phyloP scores from a whole-genome alignment of 371 early-diverging fungal genomes.

The Syncephalastrum monosporum region DNA sequence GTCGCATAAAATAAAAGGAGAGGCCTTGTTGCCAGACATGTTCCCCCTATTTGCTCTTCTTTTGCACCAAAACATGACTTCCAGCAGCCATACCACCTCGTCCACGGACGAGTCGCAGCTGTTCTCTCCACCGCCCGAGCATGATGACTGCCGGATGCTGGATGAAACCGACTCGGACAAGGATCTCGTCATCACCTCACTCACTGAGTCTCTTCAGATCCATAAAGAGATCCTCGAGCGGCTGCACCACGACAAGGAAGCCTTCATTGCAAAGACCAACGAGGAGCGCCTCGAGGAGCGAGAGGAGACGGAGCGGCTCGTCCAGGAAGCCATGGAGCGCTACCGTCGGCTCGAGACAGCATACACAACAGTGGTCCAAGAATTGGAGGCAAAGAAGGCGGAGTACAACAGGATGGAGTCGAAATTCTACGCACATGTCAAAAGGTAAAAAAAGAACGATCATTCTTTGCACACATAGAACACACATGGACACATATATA shows the following conservation, averaged over 20 bases:
- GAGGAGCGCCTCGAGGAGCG: slow-evolving; percentile 26
- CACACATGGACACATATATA: too few relatives aligned
- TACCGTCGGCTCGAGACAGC: slow-evolving; percentile 24
- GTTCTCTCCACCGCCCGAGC: too few relatives aligned
- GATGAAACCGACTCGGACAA: slow-evolving; percentile 34
- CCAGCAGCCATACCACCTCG: neutral
- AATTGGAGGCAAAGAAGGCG: slow-evolving; percentile 35
- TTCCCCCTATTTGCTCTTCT: neutral
- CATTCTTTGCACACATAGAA: too few relatives aligned
- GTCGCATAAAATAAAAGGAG: neutral
- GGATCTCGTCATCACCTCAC: slow-evolving; percentile 37
- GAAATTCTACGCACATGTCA: slow-evolving; percentile 42
- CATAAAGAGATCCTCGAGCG: slow-evolving; percentile 44
- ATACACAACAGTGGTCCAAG: slow-evolving; percentile 17
- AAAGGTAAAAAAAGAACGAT: slow-evolving; percentile 5
- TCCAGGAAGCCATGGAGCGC: slow-evolving; percentile 21
- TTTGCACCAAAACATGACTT: neutral
- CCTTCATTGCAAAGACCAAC: slow-evolving; percentile 18
- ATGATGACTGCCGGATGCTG: too few relatives aligned
- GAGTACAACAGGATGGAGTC: slow-evolving; percentile 38
- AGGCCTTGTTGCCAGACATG: neutral
- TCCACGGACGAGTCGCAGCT: too few relatives aligned
- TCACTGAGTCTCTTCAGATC: slow-evolving; percentile 39
- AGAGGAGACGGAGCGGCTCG: slow-evolving; percentile 7
- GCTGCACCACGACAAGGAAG: slow-evolving; percentile 38